phyloP scores from a whole-genome alignment of 345 rosid genomes.

The Ricinus communis region DNA sequence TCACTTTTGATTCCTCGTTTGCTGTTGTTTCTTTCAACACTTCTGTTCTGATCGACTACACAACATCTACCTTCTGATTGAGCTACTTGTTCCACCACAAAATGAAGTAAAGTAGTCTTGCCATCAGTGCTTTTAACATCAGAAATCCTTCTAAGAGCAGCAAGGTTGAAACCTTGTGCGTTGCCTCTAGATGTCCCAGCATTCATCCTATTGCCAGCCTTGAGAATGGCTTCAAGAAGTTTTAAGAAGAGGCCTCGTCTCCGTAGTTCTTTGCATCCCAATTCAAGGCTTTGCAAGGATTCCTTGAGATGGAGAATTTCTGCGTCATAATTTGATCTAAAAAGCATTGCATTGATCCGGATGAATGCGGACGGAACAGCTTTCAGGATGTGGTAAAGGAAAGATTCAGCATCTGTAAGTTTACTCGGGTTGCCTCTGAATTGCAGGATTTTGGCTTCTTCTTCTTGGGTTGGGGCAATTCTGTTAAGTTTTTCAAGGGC shows the following conservation, averaged over 20 bases:
- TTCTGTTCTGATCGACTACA: slow-evolving; percentile 22
- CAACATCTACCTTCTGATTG: slow-evolving; percentile 59
- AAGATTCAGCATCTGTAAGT: slow-evolving; percentile 75
- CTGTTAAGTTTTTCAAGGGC: slow-evolving; percentile 67
- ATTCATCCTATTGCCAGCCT: slow-evolving; percentile 85
- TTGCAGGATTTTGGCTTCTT: slow-evolving; percentile 51
- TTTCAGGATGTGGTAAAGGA: slow-evolving; percentile 58
- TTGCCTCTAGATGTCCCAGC: slow-evolving; percentile 89
- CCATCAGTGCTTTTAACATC: slow-evolving; percentile 78
- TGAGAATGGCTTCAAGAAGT: slow-evolving; percentile 79
- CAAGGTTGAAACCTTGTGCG: slow-evolving; percentile 74
- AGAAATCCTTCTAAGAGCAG: slow-evolving; percentile 60
- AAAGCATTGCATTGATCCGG: slow-evolving; percentile 62
- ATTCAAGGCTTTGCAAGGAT: slow-evolving; percentile 52
- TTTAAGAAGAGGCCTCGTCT: slow-evolving; percentile 68
- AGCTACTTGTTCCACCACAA: slow-evolving; percentile 75
- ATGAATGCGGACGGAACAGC: slow-evolving; percentile 69
- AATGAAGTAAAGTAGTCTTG: slow-evolving; percentile 75
- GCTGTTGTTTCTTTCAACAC: slow-evolving; percentile 23
- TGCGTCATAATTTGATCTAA: slow-evolving; percentile 56
- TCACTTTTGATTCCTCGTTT: not conserved
- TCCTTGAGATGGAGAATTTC: slow-evolving; percentile 61
- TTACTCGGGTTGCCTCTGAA: slow-evolving; percentile 46
- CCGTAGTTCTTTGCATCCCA: slow-evolving; percentile 64
- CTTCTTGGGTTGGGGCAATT: slow-evolving; percentile 70